Percentiles rank a stretch among this genome's conserved stretches.
phyloP scores from a whole-genome alignment of 768 basidiomycete genomes.

The Boletus patriciae region DNA sequence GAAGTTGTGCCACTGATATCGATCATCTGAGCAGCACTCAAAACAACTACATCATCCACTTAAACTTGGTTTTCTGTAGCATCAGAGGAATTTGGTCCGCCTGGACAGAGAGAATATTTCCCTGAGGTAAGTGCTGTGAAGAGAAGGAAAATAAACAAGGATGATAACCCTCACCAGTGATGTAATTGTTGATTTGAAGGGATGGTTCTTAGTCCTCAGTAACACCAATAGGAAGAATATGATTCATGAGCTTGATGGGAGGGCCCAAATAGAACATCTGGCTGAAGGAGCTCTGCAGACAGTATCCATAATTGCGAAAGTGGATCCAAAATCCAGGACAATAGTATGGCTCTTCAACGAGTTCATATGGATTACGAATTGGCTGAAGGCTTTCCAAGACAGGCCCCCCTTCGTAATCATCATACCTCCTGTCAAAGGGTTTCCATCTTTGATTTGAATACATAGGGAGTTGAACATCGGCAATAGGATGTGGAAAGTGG shows the following conservation, averaged over 20 bases:
- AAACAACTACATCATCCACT: not conserved
- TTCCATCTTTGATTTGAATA: not conserved
- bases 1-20: no score
- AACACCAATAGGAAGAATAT: not conserved
- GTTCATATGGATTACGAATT: not conserved
- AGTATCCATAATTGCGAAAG: constrained; percentile 9
- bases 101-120: not conserved
- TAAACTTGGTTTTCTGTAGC: not conserved
- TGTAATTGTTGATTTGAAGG: not conserved
- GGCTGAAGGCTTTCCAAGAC: constrained; percentile 3
- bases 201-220: not conserved
- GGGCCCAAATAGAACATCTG: constrained; percentile 12
- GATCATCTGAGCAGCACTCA: no score
- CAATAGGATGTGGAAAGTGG: not conserved
- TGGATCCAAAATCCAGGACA: not conserved
- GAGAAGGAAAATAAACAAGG: no score
- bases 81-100: not conserved
- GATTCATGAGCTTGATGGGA: not conserved
- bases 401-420: not conserved
- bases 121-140: not conserved
- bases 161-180: not conserved
- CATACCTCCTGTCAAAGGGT: not conserved
- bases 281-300: not conserved
- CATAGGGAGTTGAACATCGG: not conserved
- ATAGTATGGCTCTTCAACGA: constrained; percentile 1